phyloP scores from a whole-genome alignment of 1,284 basidiomycete genomes.

The Sanguinoderma infundibulare region DNA sequence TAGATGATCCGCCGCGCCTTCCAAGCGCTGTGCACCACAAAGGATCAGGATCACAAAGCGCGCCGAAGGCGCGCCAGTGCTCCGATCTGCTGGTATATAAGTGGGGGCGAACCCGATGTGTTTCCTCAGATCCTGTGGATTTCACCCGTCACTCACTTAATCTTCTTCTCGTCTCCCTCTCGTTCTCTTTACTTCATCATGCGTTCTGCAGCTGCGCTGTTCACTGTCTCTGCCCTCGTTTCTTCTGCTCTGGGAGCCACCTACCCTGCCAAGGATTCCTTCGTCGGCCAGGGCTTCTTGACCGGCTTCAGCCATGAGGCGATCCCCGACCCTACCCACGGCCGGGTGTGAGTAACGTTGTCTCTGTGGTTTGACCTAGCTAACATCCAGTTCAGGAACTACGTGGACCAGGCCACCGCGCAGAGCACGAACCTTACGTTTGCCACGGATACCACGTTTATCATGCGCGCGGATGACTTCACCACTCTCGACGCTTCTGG shows the following conservation, averaged over 20 bases:
- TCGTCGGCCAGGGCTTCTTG: slow-evolving; percentile 55
- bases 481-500: slow-evolving; percentile 48
- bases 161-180: neutral
- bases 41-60: neutral
- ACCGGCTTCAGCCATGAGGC: slow-evolving; percentile 52
- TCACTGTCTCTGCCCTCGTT: slow-evolving; percentile 26
- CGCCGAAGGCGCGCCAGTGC: too few species aligned
- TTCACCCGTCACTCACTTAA: slow-evolving; percentile 12
- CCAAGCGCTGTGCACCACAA: slow-evolving; percentile 3
- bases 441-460: slow-evolving; percentile 35
- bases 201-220: slow-evolving; percentile 27
- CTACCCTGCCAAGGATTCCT: slow-evolving; percentile 49
- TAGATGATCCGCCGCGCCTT: slow-evolving; percentile 14
- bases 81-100: slow-evolving; percentile 13
- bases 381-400: slow-evolving; percentile 35
- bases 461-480: slow-evolving; percentile 56
- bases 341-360: slow-evolving; percentile 55
- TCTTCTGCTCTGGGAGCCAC: slow-evolving; percentile 35
- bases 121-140: slow-evolving; percentile 25
- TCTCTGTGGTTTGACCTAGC: neutral
- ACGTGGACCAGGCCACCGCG: slow-evolving; percentile 40
- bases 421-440: slow-evolving; percentile 38
- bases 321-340: slow-evolving; percentile 63
- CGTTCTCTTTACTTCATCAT: slow-evolving; percentile 20
- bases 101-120: neutral